A percentile compares a stretch with the other conserved stretches of the same genome.
Conservation (phyloP, 768 basidiomycete genomes). For the Hygrophorus pudorinus region DNA sequence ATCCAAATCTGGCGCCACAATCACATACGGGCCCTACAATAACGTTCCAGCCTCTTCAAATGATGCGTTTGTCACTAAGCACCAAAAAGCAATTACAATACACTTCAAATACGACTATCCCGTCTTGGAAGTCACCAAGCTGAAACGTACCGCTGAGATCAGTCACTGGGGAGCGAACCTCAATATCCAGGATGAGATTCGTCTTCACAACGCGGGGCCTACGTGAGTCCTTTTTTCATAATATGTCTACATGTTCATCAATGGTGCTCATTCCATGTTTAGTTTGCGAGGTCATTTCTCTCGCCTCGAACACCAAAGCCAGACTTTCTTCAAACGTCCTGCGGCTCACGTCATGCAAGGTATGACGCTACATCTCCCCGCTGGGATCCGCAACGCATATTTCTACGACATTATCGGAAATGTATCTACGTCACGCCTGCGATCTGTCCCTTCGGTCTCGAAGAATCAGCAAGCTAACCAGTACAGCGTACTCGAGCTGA, state of each 20-base stretch:
- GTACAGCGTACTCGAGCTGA: slow-evolving; percentile 68
- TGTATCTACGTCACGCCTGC: slow-evolving; percentile 87
- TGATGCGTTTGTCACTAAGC: slow-evolving; percentile 40
- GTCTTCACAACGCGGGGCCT: slow-evolving; percentile 85
- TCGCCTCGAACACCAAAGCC: slow-evolving; percentile 77
- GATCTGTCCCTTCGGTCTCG: slow-evolving; percentile 53
- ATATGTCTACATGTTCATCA: neutral
- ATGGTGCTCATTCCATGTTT: slow-evolving; percentile 6
- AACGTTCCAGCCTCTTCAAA: slow-evolving; percentile 58
- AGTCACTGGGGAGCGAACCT: slow-evolving; percentile 97
- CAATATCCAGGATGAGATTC: slow-evolving; percentile 84
- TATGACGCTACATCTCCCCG: slow-evolving; percentile 71
- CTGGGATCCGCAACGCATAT: slow-evolving; percentile 75
- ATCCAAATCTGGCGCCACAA: slow-evolving; percentile 66
- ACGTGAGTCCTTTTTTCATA: slow-evolving; percentile 40
- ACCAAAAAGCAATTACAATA: slow-evolving; percentile 58
- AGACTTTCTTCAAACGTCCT: slow-evolving; percentile 58
- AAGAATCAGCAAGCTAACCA: slow-evolving; percentile 42
- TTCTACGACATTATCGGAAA: slow-evolving; percentile 92
- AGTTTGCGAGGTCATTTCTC: slow-evolving; percentile 96
- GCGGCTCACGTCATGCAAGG: slow-evolving; percentile 62
- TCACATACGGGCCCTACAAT: slow-evolving; percentile 86
- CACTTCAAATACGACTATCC: slow-evolving; percentile 84
- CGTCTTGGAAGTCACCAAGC: slow-evolving; percentile 60
- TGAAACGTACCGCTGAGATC: slow-evolving; percentile 77